Percentiles rank a stretch among this genome's conserved stretches.
These are phyloP conservation scores for Eucalyptus curtisii DNA, from an alignment of 345 rosid genomes.

Conservation along the genomic window DNA sequence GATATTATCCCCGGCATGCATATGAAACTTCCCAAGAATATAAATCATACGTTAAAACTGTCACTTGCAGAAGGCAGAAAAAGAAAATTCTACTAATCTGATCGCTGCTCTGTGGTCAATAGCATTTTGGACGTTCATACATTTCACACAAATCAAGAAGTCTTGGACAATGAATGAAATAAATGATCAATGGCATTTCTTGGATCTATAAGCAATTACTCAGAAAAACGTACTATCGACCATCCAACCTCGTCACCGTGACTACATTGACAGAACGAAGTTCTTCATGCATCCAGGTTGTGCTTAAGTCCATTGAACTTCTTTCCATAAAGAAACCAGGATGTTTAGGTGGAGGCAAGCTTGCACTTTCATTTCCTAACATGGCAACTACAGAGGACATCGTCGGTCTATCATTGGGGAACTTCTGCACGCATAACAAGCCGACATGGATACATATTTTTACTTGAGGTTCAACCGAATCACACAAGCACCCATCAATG, in stretches of 20 bases:
- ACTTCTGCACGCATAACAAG: constrained; percentile 16
- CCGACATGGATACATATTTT: constrained; percentile 7
- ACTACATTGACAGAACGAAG: background rate
- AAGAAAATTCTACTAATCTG: background rate
- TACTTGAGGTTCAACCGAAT: background rate
- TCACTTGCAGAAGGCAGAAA: background rate
- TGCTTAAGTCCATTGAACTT: background rate
- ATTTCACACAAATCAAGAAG: background rate
- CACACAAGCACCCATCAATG: background rate
- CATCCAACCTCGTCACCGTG: background rate
- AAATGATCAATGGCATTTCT: background rate
- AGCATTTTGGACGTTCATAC: background rate
- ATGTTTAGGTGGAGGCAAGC: constrained; percentile 7
- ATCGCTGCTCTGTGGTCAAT: background rate
- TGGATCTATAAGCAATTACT: background rate
- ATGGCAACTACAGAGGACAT: constrained; percentile 6
- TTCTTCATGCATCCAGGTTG: background rate
- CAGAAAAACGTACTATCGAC: background rate
- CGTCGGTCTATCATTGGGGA: constrained; percentile 6
- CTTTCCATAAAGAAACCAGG: constrained; percentile 9
- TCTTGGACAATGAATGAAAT: background rate
- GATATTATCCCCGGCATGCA: background rate
- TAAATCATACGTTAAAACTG: background rate
- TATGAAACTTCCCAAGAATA: background rate
- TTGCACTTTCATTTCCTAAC: constrained; percentile 5